Evolutionary conservation across 768 basidiomycete genomes (phyloP).

Genomic region (Leccinum imitatum): DNA sequence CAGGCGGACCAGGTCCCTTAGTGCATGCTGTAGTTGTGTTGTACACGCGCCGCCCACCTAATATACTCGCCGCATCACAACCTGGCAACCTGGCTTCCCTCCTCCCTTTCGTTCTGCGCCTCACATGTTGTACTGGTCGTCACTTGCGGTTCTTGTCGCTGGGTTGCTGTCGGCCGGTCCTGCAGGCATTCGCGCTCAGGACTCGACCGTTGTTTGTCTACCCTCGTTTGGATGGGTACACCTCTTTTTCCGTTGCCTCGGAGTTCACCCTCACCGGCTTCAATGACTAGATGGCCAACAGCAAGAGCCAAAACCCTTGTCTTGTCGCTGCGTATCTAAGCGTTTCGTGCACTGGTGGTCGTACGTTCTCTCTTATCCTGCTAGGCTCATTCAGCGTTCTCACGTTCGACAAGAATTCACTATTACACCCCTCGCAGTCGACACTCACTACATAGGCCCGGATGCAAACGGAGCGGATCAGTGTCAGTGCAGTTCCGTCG

Average conservation of each 20-base stretch:
- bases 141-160: constrained; percentile 18
- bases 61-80: no score
- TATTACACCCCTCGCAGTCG: constrained; percentile 39
- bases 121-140: constrained; percentile 8
- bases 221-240: constrained; percentile 30
- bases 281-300: no score
- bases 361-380: constrained; percentile 31
- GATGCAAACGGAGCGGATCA: constrained; percentile 23
- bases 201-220: constrained; percentile 22
- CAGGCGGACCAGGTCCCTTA: not conserved
- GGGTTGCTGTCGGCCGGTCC: constrained; percentile 22
- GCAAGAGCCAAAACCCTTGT: no score
- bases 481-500: constrained; percentile 58
- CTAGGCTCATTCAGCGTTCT: constrained; percentile 7
- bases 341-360: constrained; percentile 16
- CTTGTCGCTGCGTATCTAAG: no score
- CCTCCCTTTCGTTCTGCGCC: constrained; percentile 6
- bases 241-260: not conserved
- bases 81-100: not conserved
- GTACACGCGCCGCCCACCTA: not conserved
- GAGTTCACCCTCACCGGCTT: no score
- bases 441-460: constrained; percentile 34
- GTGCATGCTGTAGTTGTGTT: constrained; percentile 7
- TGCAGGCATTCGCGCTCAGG: constrained; percentile 21
- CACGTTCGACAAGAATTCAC: constrained; percentile 33